Evolutionary conservation across 2,329 filamentous ascomycete species (phyloP).

Genomic region (Periconia macrospinosa): DNA sequence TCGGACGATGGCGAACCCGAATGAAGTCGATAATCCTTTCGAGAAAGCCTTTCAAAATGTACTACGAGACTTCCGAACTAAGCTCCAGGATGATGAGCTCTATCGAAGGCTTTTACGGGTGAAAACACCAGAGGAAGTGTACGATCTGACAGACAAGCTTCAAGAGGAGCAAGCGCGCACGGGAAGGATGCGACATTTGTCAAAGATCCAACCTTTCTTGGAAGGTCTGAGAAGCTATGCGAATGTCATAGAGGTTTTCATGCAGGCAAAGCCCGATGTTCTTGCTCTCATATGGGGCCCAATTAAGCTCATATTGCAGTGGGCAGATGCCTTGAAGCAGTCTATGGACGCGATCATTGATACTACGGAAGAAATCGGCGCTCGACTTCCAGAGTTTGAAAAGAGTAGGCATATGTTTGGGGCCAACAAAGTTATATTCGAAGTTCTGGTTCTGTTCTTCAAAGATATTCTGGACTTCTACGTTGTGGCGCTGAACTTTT

Average conservation of each 20-base stretch:
- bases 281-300: conserved; percentile 45
- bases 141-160: conserved; percentile 35
- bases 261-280: conserved; percentile 38
- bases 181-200: conserved; percentile 31
- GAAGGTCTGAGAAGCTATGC: conserved; percentile 29
- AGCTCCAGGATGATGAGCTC: too few relatives aligned
- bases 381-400: conserved; percentile 30
- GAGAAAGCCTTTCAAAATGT: too few relatives aligned
- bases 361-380: conserved; percentile 22
- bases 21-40: too few relatives aligned
- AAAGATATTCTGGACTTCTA: conserved; percentile 44
- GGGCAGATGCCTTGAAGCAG: conserved; percentile 17
- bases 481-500: conserved; percentile 33
- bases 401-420: conserved; percentile 10
- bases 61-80: too few relatives aligned
- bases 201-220: conserved; percentile 36
- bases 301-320: conserved; percentile 31
- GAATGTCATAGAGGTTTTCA: conserved; percentile 30
- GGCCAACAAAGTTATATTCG: conserved; percentile 22
- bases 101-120: too few relatives aligned
- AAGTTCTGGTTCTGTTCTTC: conserved; percentile 38
- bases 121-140: conserved; percentile 25
- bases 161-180: conserved; percentile 33
- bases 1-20: too few relatives aligned
- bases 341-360: conserved; percentile 27